phyloP scores from a whole-genome alignment of 306 rosid species.

The Chamaecrista fasciculata region DNA sequence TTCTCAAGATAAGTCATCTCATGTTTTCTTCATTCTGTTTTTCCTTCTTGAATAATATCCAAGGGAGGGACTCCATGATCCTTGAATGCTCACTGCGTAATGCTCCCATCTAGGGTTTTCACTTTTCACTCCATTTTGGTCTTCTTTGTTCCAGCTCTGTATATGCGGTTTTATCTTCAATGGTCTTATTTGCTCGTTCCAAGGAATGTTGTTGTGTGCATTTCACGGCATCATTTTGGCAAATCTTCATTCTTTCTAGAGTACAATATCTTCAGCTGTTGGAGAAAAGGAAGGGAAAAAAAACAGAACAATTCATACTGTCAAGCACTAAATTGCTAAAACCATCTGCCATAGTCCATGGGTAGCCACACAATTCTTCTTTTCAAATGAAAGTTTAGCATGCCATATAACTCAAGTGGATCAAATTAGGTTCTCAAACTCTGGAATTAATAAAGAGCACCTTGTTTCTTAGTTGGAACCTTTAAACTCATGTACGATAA shows the following conservation, averaged over 20 bases:
- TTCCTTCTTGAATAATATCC: neutral
- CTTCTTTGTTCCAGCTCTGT: neutral
- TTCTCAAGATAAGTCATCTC: neutral
- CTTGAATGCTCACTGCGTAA: neutral
- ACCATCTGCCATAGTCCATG: neutral
- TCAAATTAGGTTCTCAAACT: neutral
- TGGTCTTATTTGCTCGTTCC: neutral
- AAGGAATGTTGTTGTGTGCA: no score
- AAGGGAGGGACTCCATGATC: neutral
- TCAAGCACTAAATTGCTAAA: neutral
- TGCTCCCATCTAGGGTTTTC: neutral
- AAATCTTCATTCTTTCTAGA: neutral
- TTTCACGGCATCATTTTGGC: constrained; percentile 4
- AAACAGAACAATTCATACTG: neutral
- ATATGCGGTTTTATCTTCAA: neutral
- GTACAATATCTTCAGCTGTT: neutral
- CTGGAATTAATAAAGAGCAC: neutral
- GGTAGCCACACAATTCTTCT: neutral
- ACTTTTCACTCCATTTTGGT: constrained; percentile 2
- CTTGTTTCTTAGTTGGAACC: constrained; percentile 2
- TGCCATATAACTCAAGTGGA: neutral
- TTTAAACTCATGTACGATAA: constrained; percentile 1
- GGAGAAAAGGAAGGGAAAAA: neutral
- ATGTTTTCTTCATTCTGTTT: neutral
- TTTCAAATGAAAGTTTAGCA: no score